A percentile compares a stretch with the other conserved stretches of the same genome.
Conservation (phyloP, 2,329 filamentous ascomycete genomes). For the Talaromyces islandicus region DNA sequence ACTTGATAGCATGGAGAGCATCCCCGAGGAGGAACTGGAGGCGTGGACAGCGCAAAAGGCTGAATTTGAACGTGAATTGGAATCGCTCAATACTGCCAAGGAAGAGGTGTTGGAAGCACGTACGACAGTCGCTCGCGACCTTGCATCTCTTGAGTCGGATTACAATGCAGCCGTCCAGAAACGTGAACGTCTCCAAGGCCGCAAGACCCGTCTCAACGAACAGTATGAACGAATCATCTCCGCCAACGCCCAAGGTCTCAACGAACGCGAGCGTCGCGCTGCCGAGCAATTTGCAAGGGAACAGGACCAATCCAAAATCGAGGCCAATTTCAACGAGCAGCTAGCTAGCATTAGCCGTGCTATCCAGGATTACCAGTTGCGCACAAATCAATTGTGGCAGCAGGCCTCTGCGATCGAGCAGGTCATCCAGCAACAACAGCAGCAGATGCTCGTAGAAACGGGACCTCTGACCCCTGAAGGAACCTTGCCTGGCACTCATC, state of each 20-base stretch:
- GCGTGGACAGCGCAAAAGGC: constrained; percentile 49
- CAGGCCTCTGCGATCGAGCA: constrained; percentile 39
- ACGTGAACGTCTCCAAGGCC: constrained; percentile 54
- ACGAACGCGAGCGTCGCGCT: constrained; percentile 47
- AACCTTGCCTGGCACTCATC: constrained; percentile 49
- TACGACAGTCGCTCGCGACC: constrained; percentile 46
- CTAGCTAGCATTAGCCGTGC: constrained; percentile 35
- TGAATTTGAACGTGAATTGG: constrained; percentile 49
- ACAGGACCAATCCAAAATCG: constrained; percentile 39
- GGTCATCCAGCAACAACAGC: constrained; percentile 40
- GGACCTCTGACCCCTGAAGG: constrained; percentile 56
- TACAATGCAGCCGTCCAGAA: constrained; percentile 48
- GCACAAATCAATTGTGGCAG: constrained; percentile 39
- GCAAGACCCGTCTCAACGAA: constrained; percentile 53
- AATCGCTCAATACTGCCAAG: constrained; percentile 45
- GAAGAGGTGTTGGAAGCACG: constrained; percentile 47
- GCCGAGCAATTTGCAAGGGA: constrained; percentile 42
- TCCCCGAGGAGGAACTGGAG: constrained; percentile 52
- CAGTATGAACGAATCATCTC: constrained; percentile 56
- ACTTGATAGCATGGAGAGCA: constrained; percentile 49
- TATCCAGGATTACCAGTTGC: constrained; percentile 38
- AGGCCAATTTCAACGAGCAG: constrained; percentile 38
- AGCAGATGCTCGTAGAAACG: constrained; percentile 37
- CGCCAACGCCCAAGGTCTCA: constrained; percentile 53
- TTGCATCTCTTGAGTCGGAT: constrained; percentile 49